These are phyloP conservation scores for Lasiodiplodia hormozganensis DNA, from an alignment of 2,329 filamentous ascomycete species.

Conservation along the genomic window DNA sequence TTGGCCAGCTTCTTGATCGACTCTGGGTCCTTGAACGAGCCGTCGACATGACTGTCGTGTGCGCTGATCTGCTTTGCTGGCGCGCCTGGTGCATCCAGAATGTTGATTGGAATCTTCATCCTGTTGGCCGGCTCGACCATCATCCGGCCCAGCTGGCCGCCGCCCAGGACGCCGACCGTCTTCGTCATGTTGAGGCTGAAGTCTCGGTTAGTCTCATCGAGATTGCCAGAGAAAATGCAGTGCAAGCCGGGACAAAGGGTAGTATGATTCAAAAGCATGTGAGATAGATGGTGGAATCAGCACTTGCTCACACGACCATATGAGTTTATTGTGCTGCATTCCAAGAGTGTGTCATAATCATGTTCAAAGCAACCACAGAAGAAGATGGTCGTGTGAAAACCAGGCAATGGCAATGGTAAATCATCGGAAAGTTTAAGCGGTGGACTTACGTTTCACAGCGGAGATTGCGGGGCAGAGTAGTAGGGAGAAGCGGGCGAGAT, in stretches of 20 bases:
- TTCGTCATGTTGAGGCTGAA: constrained; percentile 29
- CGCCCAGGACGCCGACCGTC: constrained; percentile 50
- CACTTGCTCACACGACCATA: too few relatives aligned
- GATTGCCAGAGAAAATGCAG: background rate
- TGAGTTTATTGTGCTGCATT: too few relatives aligned
- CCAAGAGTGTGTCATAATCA: too few relatives aligned
- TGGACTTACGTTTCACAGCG: background rate
- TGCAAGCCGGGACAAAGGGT: background rate
- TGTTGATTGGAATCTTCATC: constrained; percentile 78
- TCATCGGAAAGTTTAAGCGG: too few relatives aligned
- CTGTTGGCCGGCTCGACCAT: constrained; percentile 84
- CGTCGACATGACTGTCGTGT: constrained; percentile 75
- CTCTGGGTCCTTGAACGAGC: constrained; percentile 84
- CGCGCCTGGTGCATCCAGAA: constrained; percentile 77
- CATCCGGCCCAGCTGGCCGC: constrained; percentile 82
- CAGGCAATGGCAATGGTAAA: background rate
- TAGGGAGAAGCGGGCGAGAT: background rate
- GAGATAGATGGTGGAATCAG: too few relatives aligned
- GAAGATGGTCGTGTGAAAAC: background rate
- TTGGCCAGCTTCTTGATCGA: constrained; percentile 82
- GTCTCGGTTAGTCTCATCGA: background rate
- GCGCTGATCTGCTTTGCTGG: constrained; percentile 87
- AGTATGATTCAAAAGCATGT: too few relatives aligned
- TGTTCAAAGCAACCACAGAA: background rate
- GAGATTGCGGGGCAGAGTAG: background rate